Base-by-base conservation (phyloP, 1,284 basidiomycete species). In the Flammula alnicola region DNA sequence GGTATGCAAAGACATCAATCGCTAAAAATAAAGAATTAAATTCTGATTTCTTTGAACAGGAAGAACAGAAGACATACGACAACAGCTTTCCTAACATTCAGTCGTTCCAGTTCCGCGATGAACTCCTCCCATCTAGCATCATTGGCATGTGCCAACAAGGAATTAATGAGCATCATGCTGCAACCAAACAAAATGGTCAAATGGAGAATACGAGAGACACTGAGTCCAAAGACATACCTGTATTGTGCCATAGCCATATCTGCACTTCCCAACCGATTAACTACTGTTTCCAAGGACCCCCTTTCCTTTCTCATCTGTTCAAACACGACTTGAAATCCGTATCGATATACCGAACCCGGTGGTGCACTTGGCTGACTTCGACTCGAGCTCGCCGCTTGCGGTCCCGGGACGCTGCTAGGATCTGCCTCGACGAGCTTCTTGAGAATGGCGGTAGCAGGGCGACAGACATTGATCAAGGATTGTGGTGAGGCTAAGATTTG, bases 401-500 rank as follows among this genome's bases (percentile, higher is more conserved):
- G 73, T 5, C 83, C 84, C 2, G 84, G 80, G 14, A 81, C 80
- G 56, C 74, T 84, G 56, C 75, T 69, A 6, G 88, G 86, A 60
- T 91, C 88, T 7, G 89, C 90, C 63, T 91, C 88, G 19, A 95
- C 91, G 14, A 95, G 80, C 59, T 88, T 88, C 72, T 93, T 91
- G 52, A 96, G 77, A 51, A 96, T 95, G 36, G 91, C 87, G n/a
- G 94, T 97, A 1, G 95, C 94, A 9, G 95, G 95, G n/a, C 95
- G 86, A 59, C 93, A 92, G 56, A 98, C 90, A 58, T 99, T 99
- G 75, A 95, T 86, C n/a, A 86, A 80, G 33, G 88, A 84, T 43
- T 81, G 77, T 12, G 86, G 74, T 0, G 88, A 84, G 3, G 90
- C 85, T 31, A 97, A 78, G 53, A 95, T 89, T 57, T 86, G 79